Evolutionary conservation across 2,329 filamentous ascomycete genomes (phyloP), one percentile per base, ranked within the genome.

Genomic region (Cordyceps javanica): DNA sequence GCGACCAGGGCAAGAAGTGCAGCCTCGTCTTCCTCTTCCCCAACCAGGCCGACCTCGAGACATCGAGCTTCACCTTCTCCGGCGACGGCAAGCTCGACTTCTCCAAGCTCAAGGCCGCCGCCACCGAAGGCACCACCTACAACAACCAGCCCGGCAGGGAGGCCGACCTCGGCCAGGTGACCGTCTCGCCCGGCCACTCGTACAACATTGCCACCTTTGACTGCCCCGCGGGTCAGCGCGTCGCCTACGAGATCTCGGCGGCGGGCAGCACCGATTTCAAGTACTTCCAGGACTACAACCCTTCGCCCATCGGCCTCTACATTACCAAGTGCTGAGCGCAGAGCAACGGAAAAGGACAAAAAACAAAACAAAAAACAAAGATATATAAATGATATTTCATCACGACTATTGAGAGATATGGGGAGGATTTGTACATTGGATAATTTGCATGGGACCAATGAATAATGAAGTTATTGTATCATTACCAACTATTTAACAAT

Each of bases 11-110:
- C 63, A 82, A 82, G 71, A 81, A 72, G 7, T 90, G 86, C 73
- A 80, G 77, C 57, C 73, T 89, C 9, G 73, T 85, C 58, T 89
- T 89, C 79, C 74, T 87, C 45, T 81, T 88, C 71, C 86, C 87
- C 11, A 69, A 62, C 55, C 61, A 82, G 60, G 64, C 74, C 16
- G 70, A 85, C 34, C 79, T 87, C n/a, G 70, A 82, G 69, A 85
- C 83, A 1, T 85, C 83, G 0, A 74, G 75, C 11, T 82, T 80
- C 65, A 79, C 73, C 26, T 77, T 69, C 9, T 60, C 62, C 2
- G 67, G 83, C 25, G 71, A 75, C 19, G 84, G 83, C 41, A 71
- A 71, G 45, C 70, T 86, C 56, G 72, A 78, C 60, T 80, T 87
- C 66, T 70, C 72, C n/a, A 68, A 71, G 63, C 75, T 88, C 30